Evolutionary conservation across 148 eudicot species (phyloP).

Genomic region (Chenopodium berlandieri): DNA sequence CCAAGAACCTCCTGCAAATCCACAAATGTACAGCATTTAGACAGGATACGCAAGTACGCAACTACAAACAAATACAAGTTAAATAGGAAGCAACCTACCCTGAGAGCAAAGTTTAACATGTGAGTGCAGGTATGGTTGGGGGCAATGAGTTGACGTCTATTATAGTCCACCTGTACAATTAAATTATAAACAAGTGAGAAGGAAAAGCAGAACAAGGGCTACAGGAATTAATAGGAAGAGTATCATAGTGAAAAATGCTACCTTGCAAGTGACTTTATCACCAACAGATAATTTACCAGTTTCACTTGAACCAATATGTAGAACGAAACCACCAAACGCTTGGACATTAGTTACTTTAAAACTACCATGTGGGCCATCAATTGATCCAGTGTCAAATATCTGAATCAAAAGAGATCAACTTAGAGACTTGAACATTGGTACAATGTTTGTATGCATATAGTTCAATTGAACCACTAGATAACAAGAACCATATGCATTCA

Average conservation of each 20-base stretch:
- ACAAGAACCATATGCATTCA: not conserved
- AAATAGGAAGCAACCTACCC: constrained; percentile 45
- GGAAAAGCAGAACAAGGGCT: not conserved
- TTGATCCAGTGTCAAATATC: constrained; percentile 87
- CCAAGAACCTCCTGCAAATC: constrained; percentile 86
- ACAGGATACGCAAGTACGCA: not conserved
- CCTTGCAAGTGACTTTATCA: constrained; percentile 88
- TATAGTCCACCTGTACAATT: constrained; percentile 72
- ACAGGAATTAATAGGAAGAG: not conserved
- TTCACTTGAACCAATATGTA: constrained; percentile 76
- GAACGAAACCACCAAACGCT: constrained; percentile 77
- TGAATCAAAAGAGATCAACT: constrained; percentile 28
- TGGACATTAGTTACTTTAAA: constrained; percentile 80
- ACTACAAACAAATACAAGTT: constrained; percentile 6
- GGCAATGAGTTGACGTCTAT: constrained; percentile 79
- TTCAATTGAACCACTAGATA: not conserved
- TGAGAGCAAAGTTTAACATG: constrained; percentile 91
- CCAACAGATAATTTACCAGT: constrained; percentile 59
- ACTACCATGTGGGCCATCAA: constrained; percentile 65
- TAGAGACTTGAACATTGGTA: constrained; percentile 10
- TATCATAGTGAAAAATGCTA: constrained; percentile 18
- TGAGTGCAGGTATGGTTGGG: constrained; percentile 99
- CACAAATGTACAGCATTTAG: constrained; percentile 7
- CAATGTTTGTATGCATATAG: not conserved
- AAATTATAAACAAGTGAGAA: constrained; percentile 4